Base-by-base conservation (phyloP, 2,329 filamentous ascomycete genomes). In the Incumbomyces delicatus region DNA sequence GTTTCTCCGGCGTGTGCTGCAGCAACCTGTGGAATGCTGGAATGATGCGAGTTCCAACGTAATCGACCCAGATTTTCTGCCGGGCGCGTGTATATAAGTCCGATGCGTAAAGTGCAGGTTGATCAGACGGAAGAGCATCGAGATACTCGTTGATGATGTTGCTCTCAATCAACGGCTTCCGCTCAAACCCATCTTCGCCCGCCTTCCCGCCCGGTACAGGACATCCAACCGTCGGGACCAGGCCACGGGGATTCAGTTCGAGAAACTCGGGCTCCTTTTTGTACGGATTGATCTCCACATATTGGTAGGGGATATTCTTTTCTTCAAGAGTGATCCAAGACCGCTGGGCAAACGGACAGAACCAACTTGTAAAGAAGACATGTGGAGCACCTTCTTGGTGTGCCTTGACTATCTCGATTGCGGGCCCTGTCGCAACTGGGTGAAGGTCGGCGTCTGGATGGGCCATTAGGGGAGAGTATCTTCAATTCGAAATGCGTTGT, bases 221-320 rank as follows among this genome's bases (percentile, higher is more conserved):
- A 17, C 53, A 57, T 16, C 53, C 74, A 1, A 89, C 70, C 0
- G 84, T 87, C 0, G 85, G 86, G 1, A 89, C 81, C 1, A 89
- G 71, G 1, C 85, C 85, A 11, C 83, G 76, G 0, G 85, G 85
- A 59, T 90, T 90, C 52, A 89, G 69, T 7, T 73, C 71, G 17
- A 89, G 69, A 22, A 88, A 80, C 1, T 75, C 53, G 18, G 52
- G 50, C n/a, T 52, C 50, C 58, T 89, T 89, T 62, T 80, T 70
- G 68, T 88, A 88, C 0, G 85, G 85, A 62, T 88, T 87, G 49
- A 87, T 81, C 68, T 86, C 81, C 53, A 85, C 71, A 61, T 86
- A 87, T 65, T 88, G 80, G 61, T 89, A 82, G 13, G 77, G 75
- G 29, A 45, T 45, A 3, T 31, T n/a, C 22, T 88, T 88, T 61